Conservation (phyloP, 1,284 basidiomycete species). For the Cryptococcus maquisensis region DNA sequence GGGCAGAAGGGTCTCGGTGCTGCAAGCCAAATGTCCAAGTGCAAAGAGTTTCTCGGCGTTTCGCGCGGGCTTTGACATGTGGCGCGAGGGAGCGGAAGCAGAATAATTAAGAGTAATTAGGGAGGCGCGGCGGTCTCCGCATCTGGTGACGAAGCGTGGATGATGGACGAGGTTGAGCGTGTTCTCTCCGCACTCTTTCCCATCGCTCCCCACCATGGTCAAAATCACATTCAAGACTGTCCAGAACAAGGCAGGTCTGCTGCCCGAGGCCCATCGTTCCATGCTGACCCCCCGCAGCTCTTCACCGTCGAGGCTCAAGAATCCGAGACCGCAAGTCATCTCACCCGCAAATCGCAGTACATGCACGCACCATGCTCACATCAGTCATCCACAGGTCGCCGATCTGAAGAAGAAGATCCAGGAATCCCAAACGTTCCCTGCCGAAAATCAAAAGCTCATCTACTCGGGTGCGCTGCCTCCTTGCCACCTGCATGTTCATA, state of each 20-base stretch:
- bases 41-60: neutral
- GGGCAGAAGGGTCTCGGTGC: neutral
- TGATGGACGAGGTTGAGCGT: neutral
- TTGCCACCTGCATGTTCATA: neutral
- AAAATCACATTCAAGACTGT: slow-evolving; percentile 91
- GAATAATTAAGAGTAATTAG: neutral
- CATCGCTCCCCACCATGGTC: slow-evolving; percentile 56
- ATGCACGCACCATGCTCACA: neutral
- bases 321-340: slow-evolving; percentile 58
- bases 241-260: slow-evolving; percentile 74
- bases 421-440: slow-evolving; percentile 58
- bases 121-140: neutral
- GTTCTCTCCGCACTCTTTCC: neutral
- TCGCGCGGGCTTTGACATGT: neutral
- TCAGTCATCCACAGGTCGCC: slow-evolving; percentile 52
- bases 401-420: slow-evolving; percentile 83
- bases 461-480: slow-evolving; percentile 65
- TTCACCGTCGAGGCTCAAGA: slow-evolving; percentile 68
- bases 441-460: slow-evolving; percentile 91
- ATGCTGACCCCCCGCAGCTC: slow-evolving; percentile 51
- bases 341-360: neutral
- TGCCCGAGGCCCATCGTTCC: neutral
- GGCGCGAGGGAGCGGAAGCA: neutral
- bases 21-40: neutral
- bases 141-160: neutral